Base-by-base conservation (phyloP, 768 basidiomycete species). In the Leccinellum rugosiceps region DNA sequence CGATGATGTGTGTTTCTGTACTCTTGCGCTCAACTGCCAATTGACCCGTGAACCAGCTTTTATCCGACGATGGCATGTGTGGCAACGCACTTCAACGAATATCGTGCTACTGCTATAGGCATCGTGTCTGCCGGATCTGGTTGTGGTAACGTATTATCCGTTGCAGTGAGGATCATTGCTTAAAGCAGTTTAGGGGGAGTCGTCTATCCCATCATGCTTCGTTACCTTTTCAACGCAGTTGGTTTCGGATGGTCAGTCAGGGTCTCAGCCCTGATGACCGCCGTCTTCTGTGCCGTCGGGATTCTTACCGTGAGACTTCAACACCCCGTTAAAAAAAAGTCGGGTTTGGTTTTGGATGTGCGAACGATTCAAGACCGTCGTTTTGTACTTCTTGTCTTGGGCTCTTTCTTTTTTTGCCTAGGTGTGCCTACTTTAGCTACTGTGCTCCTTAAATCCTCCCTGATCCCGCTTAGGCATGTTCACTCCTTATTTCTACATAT, bases 91-190 rank as follows among this genome's bases (percentile, higher is more conserved):
- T 92, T 89, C 71, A 65, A 67, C 49, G 79, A 78, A 59, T 83
- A 85, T 59, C 80, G 88, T 14, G 87, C 86, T 3, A 85, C 89
- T 2, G 88, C 90, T 0, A 74, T 88, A 35, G 90, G 90, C 2
- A 73, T 92, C 55, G 85, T 83, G 17, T 77, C 82, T 1, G 82
- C 88, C 32, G 90, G 90, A n/a, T 85, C 85, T 25, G 81, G 86
- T 55, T 67, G 82, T 55, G 86, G 86, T 84, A 57, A 58, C 23
- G 53, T 53, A 9, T 52, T 49, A 52, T 51, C 56, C 55, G 51
- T 57, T 54, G n/a, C 5, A 1, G 19, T 64, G 62, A 44, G 57
- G 54, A 63, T 70, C 62, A 43, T 53, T 50, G 51, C 72, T 65
- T 21, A 63, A 56, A 32, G 56, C 3, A 23, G 23, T 31, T 50